Percentiles rank a stretch among this genome's conserved stretches.
These are phyloP conservation scores for Globisporangium alternatum DNA, from an alignment of 352 stramenopile species.

Conservation along the genomic window DNA sequence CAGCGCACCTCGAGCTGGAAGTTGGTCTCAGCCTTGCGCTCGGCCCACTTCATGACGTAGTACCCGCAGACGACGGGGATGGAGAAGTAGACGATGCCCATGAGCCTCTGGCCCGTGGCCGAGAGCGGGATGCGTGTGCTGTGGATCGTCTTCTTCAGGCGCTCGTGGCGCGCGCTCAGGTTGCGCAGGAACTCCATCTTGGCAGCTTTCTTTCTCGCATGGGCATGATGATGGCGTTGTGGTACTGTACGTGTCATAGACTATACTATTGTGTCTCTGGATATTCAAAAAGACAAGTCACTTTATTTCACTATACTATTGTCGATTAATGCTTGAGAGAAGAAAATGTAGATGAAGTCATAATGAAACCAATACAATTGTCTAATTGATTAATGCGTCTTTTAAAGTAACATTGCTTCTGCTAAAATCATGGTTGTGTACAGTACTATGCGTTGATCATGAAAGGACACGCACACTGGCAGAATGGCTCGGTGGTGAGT, in stretches of 20 bases:
- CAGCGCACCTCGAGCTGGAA: slow-evolving; percentile 60
- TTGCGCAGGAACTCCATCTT: slow-evolving; percentile 77
- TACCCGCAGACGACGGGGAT: slow-evolving; percentile 87
- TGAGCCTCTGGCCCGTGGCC: slow-evolving; percentile 76
- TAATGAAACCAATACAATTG: not conserved
- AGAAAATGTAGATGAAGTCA: not conserved
- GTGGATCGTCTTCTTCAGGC: slow-evolving; percentile 92
- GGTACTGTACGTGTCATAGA: not conserved
- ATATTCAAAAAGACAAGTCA: not conserved
- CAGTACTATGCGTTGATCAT: not conserved
- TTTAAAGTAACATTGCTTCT: too few species aligned
- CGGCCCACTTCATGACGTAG: slow-evolving; percentile 91
- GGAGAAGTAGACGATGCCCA: slow-evolving; percentile 90
- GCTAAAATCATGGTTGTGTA: too few species aligned
- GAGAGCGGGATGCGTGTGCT: slow-evolving; percentile 88
- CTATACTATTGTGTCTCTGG: not conserved
- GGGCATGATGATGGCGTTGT: not conserved
- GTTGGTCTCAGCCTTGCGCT: slow-evolving; percentile 67
- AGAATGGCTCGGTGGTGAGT: too few species aligned
- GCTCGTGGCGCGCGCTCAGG: slow-evolving; percentile 77
- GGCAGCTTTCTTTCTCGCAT: not conserved
- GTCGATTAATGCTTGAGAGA: not conserved
- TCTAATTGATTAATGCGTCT: not conserved
- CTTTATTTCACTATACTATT: not conserved
- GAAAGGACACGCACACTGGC: not conserved